Conservation (phyloP, 208 protist genomes). For the Trypanosoma theileri region DNA sequence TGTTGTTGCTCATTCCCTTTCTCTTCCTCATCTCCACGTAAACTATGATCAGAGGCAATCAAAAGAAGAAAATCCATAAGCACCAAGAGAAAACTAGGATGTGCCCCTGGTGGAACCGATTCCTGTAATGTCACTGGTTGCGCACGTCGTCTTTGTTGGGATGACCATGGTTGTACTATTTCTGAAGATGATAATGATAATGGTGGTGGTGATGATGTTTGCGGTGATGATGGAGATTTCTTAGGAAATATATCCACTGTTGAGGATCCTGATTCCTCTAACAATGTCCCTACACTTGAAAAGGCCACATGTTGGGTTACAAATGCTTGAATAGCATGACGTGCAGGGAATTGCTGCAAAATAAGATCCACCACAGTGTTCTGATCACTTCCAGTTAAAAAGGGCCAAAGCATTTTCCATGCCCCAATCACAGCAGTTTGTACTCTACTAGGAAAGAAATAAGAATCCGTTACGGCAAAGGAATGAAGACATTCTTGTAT, state of each 20-base stretch:
- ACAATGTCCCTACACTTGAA: background rate
- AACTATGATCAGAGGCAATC: constrained; percentile 4
- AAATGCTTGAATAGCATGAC: constrained; percentile 32
- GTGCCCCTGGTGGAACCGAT: constrained; percentile 48
- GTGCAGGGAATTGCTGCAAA: constrained; percentile 47
- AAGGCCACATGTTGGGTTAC: constrained; percentile 27
- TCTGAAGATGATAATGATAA: too few species aligned
- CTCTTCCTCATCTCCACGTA: background rate
- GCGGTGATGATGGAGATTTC: background rate
- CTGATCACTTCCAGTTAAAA: constrained; percentile 35
- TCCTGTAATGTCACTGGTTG: constrained; percentile 24
- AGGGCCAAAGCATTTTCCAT: constrained; percentile 51
- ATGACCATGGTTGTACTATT: too few species aligned
- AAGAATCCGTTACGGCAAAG: constrained; percentile 32
- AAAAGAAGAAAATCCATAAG: constrained; percentile 34
- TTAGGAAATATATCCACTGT: background rate
- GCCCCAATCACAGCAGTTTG: constrained; percentile 57
- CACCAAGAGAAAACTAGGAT: constrained; percentile 52
- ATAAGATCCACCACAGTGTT: constrained; percentile 39
- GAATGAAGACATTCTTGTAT: constrained; percentile 16
- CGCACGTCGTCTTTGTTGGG: background rate
- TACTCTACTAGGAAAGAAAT: constrained; percentile 69
- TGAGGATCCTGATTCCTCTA: background rate
- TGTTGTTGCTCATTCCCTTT: background rate
- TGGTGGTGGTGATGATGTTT: constrained; percentile 8